Base-by-base conservation (phyloP, 805 yeast species). In the Sugiyamaella mastotermitis region DNA sequence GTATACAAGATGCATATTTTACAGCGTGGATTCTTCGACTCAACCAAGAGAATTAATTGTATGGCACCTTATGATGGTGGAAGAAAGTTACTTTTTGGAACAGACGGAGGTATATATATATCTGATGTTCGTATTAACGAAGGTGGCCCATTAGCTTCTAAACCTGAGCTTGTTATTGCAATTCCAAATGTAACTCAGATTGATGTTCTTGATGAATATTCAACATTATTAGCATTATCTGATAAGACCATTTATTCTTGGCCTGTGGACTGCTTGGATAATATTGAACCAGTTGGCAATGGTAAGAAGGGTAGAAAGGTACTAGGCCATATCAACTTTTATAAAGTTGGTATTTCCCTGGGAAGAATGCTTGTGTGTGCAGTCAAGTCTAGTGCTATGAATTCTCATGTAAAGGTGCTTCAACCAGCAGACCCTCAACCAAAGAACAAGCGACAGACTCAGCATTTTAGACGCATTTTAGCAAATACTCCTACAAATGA, bases 51-150 rank as follows among this genome's bases (percentile, higher is more conserved):
- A 44, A 83, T 90, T 51, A 87, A 85, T 55, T 87, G 97, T 66
- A 90, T 87, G 20, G 87, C 83, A 27, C 94, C 96, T 23, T 82
- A 84, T 58, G 95, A 92, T 55, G 96, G 96, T 37, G 97, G 97
- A 15, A 74, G 94, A 47, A 84, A 88, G 56, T 64, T 88, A 47
- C 59, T 92, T 24, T 88, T 84, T 54, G 97, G 97, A 30, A 87
- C 97, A 0, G 95, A 86, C 55, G 72, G 81, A 1, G 97, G 98
- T 4, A 78, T 92, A 2, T 92, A 82, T 68, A 75, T 86, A 32
- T 77, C 92, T 31, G 86, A 86, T 31, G 74, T 80, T 32, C 70
- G 72, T 41, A 63, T 77, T 37, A 64, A 68, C 0, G 64, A 72
- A 6, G 78, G 76, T 33, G 52, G 50, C 8, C 43, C 42, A 2